phyloP scores from a whole-genome alignment of 2,329 filamentous ascomycete genomes.

The Fusarium duplospermum region DNA sequence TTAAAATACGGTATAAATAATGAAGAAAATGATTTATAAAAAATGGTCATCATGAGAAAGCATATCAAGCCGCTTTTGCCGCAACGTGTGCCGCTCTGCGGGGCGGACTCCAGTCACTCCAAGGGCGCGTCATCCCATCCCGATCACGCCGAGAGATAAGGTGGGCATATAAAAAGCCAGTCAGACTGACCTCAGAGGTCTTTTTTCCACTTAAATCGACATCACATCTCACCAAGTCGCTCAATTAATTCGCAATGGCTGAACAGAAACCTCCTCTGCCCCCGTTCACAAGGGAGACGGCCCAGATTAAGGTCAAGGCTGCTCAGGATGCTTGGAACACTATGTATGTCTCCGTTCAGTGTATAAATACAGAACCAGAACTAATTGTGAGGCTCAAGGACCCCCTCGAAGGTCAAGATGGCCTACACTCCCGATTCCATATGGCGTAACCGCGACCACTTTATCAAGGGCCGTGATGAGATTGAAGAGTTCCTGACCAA shows the following conservation, averaged over 20 bases:
- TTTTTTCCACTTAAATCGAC: not conserved
- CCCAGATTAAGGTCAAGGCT: slow-evolving; percentile 81
- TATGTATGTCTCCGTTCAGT: slow-evolving; percentile 59
- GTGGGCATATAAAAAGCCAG: not conserved
- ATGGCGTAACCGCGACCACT: slow-evolving; percentile 82
- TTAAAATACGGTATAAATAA: not conserved
- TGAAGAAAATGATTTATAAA: not conserved
- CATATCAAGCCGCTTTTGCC: not conserved
- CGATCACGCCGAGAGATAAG: not conserved
- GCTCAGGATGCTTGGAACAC: slow-evolving; percentile 89
- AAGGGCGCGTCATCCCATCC: not conserved
- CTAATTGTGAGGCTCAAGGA: slow-evolving; percentile 54
- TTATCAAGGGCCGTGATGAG: slow-evolving; percentile 74
- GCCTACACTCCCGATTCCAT: slow-evolving; percentile 81
- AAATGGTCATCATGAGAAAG: not conserved
- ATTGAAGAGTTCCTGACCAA: slow-evolving; percentile 76
- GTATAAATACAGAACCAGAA: not conserved
- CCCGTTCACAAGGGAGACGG: slow-evolving; percentile 80
- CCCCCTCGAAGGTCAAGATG: slow-evolving; percentile 73
- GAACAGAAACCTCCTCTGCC: slow-evolving; percentile 63
- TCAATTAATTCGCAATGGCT: slow-evolving; percentile 4
- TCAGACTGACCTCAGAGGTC: not conserved
- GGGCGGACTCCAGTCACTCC: not conserved
- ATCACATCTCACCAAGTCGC: not conserved
- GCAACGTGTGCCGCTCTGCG: not conserved